Evolutionary conservation across 1,284 basidiomycete genomes (phyloP), one percentile per base, ranked within the genome.

Genomic region (Pseudozyma tsukubaensis): DNA sequence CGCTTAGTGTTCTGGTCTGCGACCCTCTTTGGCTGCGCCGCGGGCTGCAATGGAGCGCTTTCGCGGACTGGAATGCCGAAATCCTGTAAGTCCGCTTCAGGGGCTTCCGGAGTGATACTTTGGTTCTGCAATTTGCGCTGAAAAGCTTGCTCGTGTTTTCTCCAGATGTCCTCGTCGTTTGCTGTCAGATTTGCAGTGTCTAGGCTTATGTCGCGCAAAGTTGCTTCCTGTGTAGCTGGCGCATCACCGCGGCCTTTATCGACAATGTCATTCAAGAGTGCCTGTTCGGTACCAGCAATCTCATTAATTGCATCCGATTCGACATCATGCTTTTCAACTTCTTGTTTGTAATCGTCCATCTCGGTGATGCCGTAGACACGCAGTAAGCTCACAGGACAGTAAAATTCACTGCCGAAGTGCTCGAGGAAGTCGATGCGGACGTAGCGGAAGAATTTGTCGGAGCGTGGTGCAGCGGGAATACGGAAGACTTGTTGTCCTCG

Each of bases 291-390:
- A 19, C 45, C 50, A 19, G 21, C 45, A 2, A 50, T n/a, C 44
- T 61, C 64, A 34, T 37, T 81, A 63, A 64, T 81, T 70, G 37
- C 69, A 34, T 68, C 83, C 51, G 82, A 65, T 67, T 85, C 84
- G 42, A 70, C 72, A 48, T 83, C 79, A 32, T 89, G 89, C 66
- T 94, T 93, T 90, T 92, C 92, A 78, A 96, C 93, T 18, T 75
- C 78, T n/a, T 58, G 59, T 37, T 78, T 71, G 89, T 92, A 97
- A 76, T 96, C 91, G 77, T 99, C 96, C 78, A 98, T 91, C 86
- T 98, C 94, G 12, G 95, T 98, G 72, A 97, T 90, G 3, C 97
- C 96, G 77, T 95, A 98, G 1, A 97, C 94, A 35, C 94, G 91
- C 32, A 99, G 88, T 1, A 98, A 89, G 1, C 93, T 95, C 19